Conservation (phyloP, 164 flowering plant species). For the Magnolia changhungtana region DNA sequence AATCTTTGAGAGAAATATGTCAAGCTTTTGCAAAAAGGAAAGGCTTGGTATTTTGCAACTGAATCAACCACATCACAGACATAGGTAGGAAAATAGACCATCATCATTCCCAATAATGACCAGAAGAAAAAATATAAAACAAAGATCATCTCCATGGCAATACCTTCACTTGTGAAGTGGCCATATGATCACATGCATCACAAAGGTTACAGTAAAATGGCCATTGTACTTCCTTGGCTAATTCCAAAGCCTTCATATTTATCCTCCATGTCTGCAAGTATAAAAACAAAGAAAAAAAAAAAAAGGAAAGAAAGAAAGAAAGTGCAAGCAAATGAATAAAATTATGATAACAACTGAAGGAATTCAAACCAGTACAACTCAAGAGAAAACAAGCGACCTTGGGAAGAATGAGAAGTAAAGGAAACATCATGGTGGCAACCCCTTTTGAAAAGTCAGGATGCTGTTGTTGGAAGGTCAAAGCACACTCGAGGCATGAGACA, state of each 20-base stretch:
- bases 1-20: too few relatives aligned
- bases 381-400: conserved; percentile 41
- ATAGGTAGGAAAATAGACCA: too few relatives aligned
- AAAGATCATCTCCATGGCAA: not conserved
- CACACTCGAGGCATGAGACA: conserved; percentile 44
- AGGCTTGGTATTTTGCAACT: too few relatives aligned
- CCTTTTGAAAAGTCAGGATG: conserved; percentile 27
- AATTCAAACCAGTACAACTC: conserved; percentile 2
- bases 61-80: not conserved
- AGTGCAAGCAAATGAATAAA: not conserved
- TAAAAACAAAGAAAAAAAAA: not conserved
- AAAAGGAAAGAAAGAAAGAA: not conserved
- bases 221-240: conserved; percentile 53
- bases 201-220: conserved; percentile 50
- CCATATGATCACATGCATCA: conserved; percentile 13
- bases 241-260: conserved; percentile 61
- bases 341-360: not conserved
- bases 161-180: conserved; percentile 37
- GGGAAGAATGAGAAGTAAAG: conserved; percentile 61
- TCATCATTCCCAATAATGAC: too few relatives aligned
- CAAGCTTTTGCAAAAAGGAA: too few relatives aligned
- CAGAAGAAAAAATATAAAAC: too few relatives aligned
- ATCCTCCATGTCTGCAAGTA: conserved; percentile 50
- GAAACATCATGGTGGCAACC: conserved; percentile 60
- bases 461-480: conserved; percentile 23